A percentile compares a stretch with the other conserved stretches of the same genome.
Evolutionary conservation across 202 grass and related monocot genomes (phyloP).

Genomic region (Dendrocalamus latiflorus): DNA sequence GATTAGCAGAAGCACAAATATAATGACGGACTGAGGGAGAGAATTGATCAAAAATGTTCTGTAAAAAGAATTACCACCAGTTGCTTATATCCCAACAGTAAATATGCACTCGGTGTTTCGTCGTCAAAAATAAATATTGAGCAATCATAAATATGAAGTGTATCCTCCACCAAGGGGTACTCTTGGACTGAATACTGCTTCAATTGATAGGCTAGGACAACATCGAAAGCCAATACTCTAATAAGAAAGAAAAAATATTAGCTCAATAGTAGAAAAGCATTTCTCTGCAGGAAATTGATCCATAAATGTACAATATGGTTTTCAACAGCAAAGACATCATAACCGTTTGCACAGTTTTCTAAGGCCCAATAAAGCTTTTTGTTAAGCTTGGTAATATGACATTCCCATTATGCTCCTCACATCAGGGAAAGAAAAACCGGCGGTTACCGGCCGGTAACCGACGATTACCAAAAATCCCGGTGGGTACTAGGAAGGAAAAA

Average conservation of each 20-base stretch:
- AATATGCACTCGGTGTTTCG: too few species aligned
- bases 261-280: background rate
- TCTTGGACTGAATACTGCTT: conserved; percentile 64
- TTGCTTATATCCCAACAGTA: conserved; percentile 15
- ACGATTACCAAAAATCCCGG: too few species aligned
- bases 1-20: background rate
- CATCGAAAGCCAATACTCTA: conserved; percentile 72
- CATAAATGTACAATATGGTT: background rate
- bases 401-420: background rate
- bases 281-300: background rate
- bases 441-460: too few species aligned
- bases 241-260: conserved; percentile 26
- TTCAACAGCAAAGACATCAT: background rate
- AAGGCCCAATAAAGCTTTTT: background rate
- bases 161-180: too few species aligned
- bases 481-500: too few species aligned
- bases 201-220: conserved; percentile 60
- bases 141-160: too few species aligned
- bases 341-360: background rate
- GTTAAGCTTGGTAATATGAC: background rate
- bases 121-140: too few species aligned
- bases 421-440: too few species aligned
- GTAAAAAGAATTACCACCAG: background rate
- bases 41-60: conserved; percentile 3
- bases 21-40: background rate